These are phyloP conservation scores for Casuarina cunninghamiana DNA, from an alignment of 306 rosid species.

Conservation along the genomic window DNA sequence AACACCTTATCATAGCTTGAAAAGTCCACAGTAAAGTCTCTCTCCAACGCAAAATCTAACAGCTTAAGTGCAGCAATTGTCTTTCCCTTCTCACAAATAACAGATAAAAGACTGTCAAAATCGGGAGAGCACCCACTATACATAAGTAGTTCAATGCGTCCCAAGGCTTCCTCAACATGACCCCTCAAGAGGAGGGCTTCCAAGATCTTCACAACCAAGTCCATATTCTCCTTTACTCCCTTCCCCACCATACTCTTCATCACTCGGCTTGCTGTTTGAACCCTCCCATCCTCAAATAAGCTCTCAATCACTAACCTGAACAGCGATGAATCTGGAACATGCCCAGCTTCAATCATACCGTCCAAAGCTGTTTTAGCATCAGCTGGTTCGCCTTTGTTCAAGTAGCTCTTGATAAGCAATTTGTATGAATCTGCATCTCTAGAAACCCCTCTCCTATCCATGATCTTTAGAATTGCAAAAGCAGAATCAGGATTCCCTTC, in stretches of 20 bases:
- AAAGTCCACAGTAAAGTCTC: slow-evolving; percentile 54
- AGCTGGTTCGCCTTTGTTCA: slow-evolving; percentile 89
- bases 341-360: slow-evolving; percentile 84
- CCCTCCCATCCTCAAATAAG: slow-evolving; percentile 83
- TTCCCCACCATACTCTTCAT: slow-evolving; percentile 90
- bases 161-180: slow-evolving; percentile 88
- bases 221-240: slow-evolving; percentile 78
- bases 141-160: slow-evolving; percentile 73
- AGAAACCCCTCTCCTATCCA: slow-evolving; percentile 75
- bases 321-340: slow-evolving; percentile 61
- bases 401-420: slow-evolving; percentile 74
- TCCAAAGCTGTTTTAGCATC: slow-evolving; percentile 85
- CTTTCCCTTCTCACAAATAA: slow-evolving; percentile 79
- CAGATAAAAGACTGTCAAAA: slow-evolving; percentile 57
- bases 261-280: slow-evolving; percentile 92
- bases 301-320: slow-evolving; percentile 72
- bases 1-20: slow-evolving; percentile 80
- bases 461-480: slow-evolving; percentile 75
- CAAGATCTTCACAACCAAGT: slow-evolving; percentile 74
- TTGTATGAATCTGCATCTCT: slow-evolving; percentile 67
- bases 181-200: slow-evolving; percentile 89
- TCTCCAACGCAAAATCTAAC: slow-evolving; percentile 78
- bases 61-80: slow-evolving; percentile 87
- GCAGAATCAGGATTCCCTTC: slow-evolving; percentile 91
- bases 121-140: slow-evolving; percentile 54